These are phyloP conservation scores for Areca catechu DNA, from an alignment of 176 grass and related monocot genomes.

Conservation along the genomic window DNA sequence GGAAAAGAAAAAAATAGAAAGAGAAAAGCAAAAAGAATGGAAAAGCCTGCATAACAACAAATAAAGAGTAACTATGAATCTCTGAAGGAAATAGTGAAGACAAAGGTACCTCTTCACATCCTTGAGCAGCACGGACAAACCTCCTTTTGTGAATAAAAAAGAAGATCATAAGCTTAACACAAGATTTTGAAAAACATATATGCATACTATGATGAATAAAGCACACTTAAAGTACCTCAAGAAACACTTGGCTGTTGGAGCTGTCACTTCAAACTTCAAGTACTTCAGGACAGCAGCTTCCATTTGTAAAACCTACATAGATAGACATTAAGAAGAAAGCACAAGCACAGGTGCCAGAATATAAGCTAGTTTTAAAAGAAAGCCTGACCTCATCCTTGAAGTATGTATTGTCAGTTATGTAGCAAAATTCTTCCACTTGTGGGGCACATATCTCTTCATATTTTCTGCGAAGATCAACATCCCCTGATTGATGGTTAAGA, in stretches of 20 bases:
- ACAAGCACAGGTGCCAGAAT: background rate
- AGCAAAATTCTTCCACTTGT: constrained; percentile 99
- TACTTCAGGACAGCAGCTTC: constrained; percentile 78
- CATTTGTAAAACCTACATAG: constrained; percentile 76
- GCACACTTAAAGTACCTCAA: constrained; percentile 43
- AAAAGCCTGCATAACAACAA: background rate
- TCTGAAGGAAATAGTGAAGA: background rate
- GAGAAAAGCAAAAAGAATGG: constrained; percentile 1
- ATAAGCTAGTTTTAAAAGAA: background rate
- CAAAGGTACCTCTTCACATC: constrained; percentile 51
- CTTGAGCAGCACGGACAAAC: constrained; percentile 85
- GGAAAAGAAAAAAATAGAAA: constrained; percentile 14
- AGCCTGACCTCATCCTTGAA: constrained; percentile 82
- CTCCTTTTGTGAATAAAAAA: constrained; percentile 42
- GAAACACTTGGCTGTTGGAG: constrained; percentile 84
- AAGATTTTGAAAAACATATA: too few relatives aligned
- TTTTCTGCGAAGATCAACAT: constrained; percentile 44
- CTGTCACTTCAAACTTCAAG: constrained; percentile 93
- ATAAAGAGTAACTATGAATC: background rate
- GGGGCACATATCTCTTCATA: constrained; percentile 98
- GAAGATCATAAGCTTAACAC: background rate
- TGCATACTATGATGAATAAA: background rate
- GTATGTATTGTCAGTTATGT: constrained; percentile 98
- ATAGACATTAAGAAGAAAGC: background rate
- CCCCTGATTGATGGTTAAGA: background rate